Percentiles rank a stretch among this genome's conserved stretches.
phyloP scores from a whole-genome alignment of 164 flowering plant genomes.

The Vitis labrusca region DNA sequence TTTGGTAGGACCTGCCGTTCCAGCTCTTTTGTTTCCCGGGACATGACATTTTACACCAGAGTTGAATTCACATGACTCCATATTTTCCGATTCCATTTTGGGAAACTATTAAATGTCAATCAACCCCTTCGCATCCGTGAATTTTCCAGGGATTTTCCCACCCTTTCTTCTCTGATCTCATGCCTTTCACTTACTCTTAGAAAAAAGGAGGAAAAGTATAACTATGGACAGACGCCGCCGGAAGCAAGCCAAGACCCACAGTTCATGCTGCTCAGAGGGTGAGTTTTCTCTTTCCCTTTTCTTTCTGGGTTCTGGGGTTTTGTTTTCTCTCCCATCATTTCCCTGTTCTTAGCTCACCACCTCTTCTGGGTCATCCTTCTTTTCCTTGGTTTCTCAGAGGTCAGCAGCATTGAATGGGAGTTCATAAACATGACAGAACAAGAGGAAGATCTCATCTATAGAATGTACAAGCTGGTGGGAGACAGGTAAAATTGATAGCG shows the following conservation, averaged over 20 bases:
- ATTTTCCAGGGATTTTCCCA: neutral
- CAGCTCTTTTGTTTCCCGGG: constrained; percentile 8
- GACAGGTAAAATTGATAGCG: constrained; percentile 45
- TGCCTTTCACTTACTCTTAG: neutral
- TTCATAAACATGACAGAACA: constrained; percentile 52
- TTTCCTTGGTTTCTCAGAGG: constrained; percentile 39
- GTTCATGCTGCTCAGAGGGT: constrained; percentile 39
- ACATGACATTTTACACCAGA: neutral
- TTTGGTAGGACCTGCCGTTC: constrained; percentile 57
- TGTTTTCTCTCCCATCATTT: neutral
- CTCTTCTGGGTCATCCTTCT: neutral
- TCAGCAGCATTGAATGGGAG: constrained; percentile 59
- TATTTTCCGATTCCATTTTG: neutral
- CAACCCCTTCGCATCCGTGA: neutral
- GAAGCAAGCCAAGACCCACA: constrained; percentile 36
- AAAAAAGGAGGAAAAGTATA: neutral
- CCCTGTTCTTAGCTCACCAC: neutral
- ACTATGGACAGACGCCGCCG: constrained; percentile 49
- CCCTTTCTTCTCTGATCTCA: too few species aligned
- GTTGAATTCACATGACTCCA: too few species aligned
- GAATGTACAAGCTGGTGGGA: constrained; percentile 83
- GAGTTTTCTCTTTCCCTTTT: neutral
- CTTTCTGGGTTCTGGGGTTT: constrained; percentile 2
- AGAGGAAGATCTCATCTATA: constrained; percentile 79
- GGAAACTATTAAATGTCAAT: too few species aligned